Evolutionary conservation across 331 rosid genomes (phyloP).

Genomic region (Cucumis variabilis): DNA sequence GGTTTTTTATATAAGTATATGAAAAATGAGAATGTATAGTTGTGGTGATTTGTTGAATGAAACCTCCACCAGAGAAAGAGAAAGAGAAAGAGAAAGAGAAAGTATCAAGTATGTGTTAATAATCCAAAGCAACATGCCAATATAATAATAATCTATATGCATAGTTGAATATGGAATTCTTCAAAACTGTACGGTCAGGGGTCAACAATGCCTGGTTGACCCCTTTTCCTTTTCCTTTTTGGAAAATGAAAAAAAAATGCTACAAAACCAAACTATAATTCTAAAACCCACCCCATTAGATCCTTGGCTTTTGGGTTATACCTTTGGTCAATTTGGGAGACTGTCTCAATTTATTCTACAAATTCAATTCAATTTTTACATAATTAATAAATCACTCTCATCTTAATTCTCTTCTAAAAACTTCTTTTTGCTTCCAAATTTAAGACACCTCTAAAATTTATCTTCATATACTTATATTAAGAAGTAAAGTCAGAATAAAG

Average conservation of each 20-base stretch:
- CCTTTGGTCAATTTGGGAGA: not conserved
- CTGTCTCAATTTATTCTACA: not conserved
- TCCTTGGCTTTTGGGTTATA: not conserved
- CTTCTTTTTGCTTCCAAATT: too few species aligned
- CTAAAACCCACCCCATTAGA: not conserved
- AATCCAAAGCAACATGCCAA: not conserved
- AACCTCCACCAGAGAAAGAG: not conserved
- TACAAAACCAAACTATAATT: not conserved
- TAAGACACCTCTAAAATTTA: too few species aligned
- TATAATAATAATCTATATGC: too few species aligned
- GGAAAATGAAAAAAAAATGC: not conserved
- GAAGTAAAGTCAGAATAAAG: too few species aligned
- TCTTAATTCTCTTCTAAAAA: too few species aligned
- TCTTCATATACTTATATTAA: too few species aligned
- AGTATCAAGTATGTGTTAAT: not conserved
- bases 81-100: not conserved
- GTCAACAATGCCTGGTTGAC: not conserved
- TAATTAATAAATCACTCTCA: too few species aligned
- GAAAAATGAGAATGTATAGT: not conserved
- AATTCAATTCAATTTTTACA: too few species aligned
- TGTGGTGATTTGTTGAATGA: not conserved
- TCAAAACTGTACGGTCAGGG: not conserved
- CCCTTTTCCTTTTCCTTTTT: not conserved
- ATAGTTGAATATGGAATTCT: not conserved
- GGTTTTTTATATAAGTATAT: too few species aligned